These are phyloP conservation scores for Bidens hawaiensis DNA, from an alignment of 140 eudicot species.

Conservation along the genomic window DNA sequence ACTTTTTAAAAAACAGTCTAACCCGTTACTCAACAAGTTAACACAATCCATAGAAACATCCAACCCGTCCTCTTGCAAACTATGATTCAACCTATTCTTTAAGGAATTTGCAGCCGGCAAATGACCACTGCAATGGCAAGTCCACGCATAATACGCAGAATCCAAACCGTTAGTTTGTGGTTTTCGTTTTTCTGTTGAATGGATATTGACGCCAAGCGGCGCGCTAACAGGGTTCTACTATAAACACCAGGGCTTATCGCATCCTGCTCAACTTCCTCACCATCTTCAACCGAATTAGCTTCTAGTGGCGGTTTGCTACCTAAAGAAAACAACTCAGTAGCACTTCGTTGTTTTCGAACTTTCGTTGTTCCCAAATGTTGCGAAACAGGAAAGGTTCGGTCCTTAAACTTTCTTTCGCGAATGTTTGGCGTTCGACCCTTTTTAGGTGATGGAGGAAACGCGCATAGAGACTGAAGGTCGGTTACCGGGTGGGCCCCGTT, in stretches of 20 bases:
- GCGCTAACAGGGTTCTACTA: constrained; percentile 70
- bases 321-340: constrained; percentile 56
- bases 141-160: constrained; percentile 16
- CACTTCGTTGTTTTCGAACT: constrained; percentile 54
- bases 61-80: constrained; percentile 44
- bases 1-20: constrained; percentile 62
- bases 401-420: constrained; percentile 59
- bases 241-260: constrained; percentile 48
- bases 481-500: constrained; percentile 52
- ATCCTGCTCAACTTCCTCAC: constrained; percentile 84
- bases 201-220: constrained; percentile 65
- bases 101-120: constrained; percentile 48
- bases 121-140: constrained; percentile 49
- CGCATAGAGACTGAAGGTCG: constrained; percentile 55
- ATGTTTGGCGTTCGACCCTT: constrained; percentile 57
- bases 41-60: constrained; percentile 56
- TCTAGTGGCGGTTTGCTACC: constrained; percentile 68
- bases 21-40: constrained; percentile 57
- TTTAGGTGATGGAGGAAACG: constrained; percentile 58
- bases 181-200: constrained; percentile 51
- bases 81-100: constrained; percentile 47
- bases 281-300: constrained; percentile 71
- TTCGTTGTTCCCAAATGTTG: constrained; percentile 33
- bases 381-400: constrained; percentile 46
- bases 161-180: constrained; percentile 26